A percentile compares a stretch with the other conserved stretches of the same genome.
phyloP scores from a whole-genome alignment of 2,329 filamentous ascomycete genomes.

The Apiospora malaysiana region DNA sequence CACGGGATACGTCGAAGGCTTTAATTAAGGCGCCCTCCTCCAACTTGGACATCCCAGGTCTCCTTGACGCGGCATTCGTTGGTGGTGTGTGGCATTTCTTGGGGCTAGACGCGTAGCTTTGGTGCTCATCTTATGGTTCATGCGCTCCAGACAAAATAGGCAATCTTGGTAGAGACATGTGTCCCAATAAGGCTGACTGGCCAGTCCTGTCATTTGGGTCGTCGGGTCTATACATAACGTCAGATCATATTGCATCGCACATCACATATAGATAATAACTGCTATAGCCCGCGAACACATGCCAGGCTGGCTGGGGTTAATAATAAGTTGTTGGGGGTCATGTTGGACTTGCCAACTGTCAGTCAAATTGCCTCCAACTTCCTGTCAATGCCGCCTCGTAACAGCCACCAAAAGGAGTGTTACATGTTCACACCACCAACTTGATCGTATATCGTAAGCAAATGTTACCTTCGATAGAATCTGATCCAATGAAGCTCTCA shows the following conservation, averaged over 20 bases:
- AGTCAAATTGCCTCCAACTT: slow-evolving; percentile 1
- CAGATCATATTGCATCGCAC: neutral
- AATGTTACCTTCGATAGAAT: slow-evolving; percentile 7
- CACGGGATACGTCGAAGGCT: slow-evolving; percentile 10
- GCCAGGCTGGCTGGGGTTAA: neutral
- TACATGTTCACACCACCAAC: slow-evolving; percentile 14
- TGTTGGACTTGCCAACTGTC: neutral
- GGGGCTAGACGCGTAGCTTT: slow-evolving; percentile 8
- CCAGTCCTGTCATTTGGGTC: neutral
- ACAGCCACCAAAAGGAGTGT: slow-evolving; percentile 10
- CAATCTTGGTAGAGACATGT: neutral
- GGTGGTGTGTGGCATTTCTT: neutral
- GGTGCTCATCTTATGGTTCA: slow-evolving; percentile 6
- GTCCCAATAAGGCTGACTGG: neutral
- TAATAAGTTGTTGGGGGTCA: no score
- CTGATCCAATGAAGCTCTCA: neutral
- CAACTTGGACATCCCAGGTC: neutral
- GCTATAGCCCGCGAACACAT: neutral
- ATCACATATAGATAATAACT: neutral
- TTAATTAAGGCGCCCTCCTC: neutral
- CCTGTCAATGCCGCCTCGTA: slow-evolving; percentile 15
- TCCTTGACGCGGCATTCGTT: neutral
- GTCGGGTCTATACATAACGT: neutral
- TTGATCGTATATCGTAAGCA: neutral
- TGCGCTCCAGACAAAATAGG: neutral